Percentiles rank a stretch among this genome's conserved stretches.
phyloP scores from a whole-genome alignment of 306 rosid species.

The Malus fusca region DNA sequence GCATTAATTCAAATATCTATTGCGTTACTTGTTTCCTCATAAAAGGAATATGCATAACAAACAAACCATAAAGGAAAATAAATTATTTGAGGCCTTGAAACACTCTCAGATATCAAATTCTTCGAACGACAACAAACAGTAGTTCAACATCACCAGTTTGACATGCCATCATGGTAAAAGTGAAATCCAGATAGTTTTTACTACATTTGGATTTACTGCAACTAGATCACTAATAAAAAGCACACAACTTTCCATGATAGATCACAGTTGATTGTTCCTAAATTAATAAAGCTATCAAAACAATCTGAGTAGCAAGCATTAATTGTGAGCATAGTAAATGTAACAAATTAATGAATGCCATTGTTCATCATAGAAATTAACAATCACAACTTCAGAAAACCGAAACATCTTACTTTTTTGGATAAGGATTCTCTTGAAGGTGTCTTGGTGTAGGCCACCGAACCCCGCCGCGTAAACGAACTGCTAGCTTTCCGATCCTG shows the following conservation, averaged over 20 bases:
- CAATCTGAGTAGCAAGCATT: neutral
- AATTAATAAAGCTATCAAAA: neutral
- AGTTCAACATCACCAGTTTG: neutral
- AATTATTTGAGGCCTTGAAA: neutral
- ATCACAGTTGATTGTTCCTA: neutral
- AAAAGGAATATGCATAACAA: neutral
- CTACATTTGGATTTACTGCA: neutral
- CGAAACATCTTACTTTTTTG: constrained; percentile 41
- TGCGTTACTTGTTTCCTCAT: neutral
- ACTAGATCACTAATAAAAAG: neutral
- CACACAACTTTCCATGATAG: neutral
- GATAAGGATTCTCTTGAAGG: constrained; percentile 72
- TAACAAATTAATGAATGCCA: neutral
- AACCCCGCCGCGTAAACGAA: constrained; percentile 83
- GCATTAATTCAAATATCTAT: neutral
- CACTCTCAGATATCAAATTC: neutral
- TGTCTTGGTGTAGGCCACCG: constrained; percentile 83
- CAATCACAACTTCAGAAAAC: neutral
- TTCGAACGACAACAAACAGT: neutral
- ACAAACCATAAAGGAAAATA: neutral
- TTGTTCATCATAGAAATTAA: neutral
- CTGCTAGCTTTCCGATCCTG: constrained; percentile 83
- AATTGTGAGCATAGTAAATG: neutral
- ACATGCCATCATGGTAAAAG: neutral
- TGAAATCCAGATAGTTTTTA: neutral